Conservation (phyloP, 2,329 filamentous ascomycete species). For the Dactylellina parvicollis region DNA sequence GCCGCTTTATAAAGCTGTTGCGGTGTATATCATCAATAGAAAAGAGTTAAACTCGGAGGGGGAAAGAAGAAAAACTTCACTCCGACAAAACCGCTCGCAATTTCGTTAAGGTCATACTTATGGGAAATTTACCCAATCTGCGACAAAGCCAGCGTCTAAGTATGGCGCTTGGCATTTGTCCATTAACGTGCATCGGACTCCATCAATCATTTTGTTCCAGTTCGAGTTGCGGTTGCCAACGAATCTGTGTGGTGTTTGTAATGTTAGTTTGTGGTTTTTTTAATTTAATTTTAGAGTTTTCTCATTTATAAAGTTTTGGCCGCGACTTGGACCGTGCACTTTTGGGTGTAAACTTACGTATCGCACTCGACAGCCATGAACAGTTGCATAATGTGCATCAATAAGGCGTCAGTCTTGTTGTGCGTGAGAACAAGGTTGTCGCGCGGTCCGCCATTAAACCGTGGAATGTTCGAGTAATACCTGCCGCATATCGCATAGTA, state of each 20-base stretch:
- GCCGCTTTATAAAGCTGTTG: no score
- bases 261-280: no score
- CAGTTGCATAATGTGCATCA: conserved; percentile 48
- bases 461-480: conserved; percentile 48
- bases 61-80: background rate
- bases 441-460: conserved; percentile 37
- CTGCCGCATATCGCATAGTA: conserved; percentile 6
- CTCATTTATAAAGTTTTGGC: background rate
- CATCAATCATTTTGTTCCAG: conserved; percentile 52
- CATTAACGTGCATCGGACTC: conserved; percentile 43
- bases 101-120: background rate
- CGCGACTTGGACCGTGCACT: background rate
- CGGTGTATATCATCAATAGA: no score
- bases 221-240: conserved; percentile 50
- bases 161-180: conserved; percentile 46
- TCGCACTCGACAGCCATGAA: conserved; percentile 51
- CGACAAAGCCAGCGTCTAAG: conserved; percentile 41
- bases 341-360: conserved; percentile 33
- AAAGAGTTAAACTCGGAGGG: background rate
- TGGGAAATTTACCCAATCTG: conserved; percentile 51
- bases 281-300: no score
- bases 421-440: conserved; percentile 33
- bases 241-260: conserved; percentile 15
- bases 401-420: conserved; percentile 46
- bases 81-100: background rate